Conservation (phyloP, 2,329 filamentous ascomycete species). For the Celoporthe dispersa region DNA sequence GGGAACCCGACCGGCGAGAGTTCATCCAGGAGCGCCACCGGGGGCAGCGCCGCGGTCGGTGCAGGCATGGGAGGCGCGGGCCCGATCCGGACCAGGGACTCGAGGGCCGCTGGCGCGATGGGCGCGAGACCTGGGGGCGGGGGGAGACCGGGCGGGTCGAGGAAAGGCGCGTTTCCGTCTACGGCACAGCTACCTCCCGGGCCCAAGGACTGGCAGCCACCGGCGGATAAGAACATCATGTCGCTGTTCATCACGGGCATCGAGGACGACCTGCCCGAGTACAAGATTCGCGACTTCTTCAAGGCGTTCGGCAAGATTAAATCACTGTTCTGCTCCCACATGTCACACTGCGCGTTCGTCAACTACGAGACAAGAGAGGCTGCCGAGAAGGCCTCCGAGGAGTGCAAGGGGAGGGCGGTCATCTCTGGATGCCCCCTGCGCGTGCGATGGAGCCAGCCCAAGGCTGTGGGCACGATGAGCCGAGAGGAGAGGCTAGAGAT, state of each 20-base stretch:
- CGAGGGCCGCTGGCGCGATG: slow-evolving; percentile 53
- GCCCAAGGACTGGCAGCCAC: slow-evolving; percentile 84
- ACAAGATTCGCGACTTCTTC: slow-evolving; percentile 90
- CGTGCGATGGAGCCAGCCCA: slow-evolving; percentile 91
- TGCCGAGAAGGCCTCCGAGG: slow-evolving; percentile 83
- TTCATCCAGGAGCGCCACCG: slow-evolving; percentile 43
- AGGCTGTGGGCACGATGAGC: slow-evolving; percentile 89
- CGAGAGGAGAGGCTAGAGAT: slow-evolving; percentile 82
- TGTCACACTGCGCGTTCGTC: slow-evolving; percentile 95
- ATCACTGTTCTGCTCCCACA: slow-evolving; percentile 92
- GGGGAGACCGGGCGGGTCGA: slow-evolving; percentile 45
- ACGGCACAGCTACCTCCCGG: slow-evolving; percentile 77
- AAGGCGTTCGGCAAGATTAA: slow-evolving; percentile 86
- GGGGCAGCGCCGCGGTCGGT: slow-evolving; percentile 54
- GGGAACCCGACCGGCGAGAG: slow-evolving; percentile 46
- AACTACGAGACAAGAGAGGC: slow-evolving; percentile 86
- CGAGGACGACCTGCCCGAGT: slow-evolving; percentile 93
- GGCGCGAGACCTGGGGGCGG: slow-evolving; percentile 50
- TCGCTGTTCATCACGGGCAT: slow-evolving; percentile 94
- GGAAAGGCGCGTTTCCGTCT: slow-evolving; percentile 67
- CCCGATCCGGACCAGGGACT: slow-evolving; percentile 77
- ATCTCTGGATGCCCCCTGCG: slow-evolving; percentile 89
- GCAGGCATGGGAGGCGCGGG: slow-evolving; percentile 68
- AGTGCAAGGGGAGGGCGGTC: slow-evolving; percentile 85
- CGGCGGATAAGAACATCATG: slow-evolving; percentile 81